Evolutionary conservation across 164 flowering plant species (phyloP), one percentile per base, ranked within the genome.

Genomic region (Cinnamomum chago): DNA sequence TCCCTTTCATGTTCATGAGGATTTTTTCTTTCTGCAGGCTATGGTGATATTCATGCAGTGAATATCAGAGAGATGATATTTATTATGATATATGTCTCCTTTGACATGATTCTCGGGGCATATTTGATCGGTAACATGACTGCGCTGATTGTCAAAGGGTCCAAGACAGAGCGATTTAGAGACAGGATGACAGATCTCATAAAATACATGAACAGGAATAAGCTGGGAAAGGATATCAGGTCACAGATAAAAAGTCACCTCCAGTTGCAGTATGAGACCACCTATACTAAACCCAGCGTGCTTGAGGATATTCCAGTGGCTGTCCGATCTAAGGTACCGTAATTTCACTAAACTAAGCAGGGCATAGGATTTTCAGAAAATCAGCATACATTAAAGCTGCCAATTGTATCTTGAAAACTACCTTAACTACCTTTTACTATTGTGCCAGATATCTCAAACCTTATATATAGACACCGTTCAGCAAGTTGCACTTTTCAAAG

Each of bases 51-150:
- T 25, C 83, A 81, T 76, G 83, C 83, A 11, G 81, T 81, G 30
- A 81, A 81, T 55, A 60, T 52, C 58, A 78, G 83, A 72, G 83
- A 81, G 28, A 81, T 81, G 83, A 75, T 81, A 15, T 81, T 81
- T 24, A 73, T 78, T 9, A 81, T 81, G 81, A 69, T 81, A 25
- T 81, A 62, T 62, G 71, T 81, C 55, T 78, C 79, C 1, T 81
- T 81, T 70, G 81, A 81, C 47, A 78, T 81, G 83, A 70, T 78
- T 1, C 74, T 81, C 10, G 81, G 81, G n/a, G 83, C 83, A 2
- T 81, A 77, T 58, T 70, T 81, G 66, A 81, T 81, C 50, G 83
- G 83, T 73, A 81, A 81, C 70, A 81, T 78, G 83, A 81, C 79
- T 20, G 81, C 81, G 4, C 55, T 81, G 27, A 78, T 76, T 25